These are phyloP conservation scores for Colletotrichum sp. DNA, from an alignment of 2,329 filamentous ascomycete genomes.

Conservation along the genomic window DNA sequence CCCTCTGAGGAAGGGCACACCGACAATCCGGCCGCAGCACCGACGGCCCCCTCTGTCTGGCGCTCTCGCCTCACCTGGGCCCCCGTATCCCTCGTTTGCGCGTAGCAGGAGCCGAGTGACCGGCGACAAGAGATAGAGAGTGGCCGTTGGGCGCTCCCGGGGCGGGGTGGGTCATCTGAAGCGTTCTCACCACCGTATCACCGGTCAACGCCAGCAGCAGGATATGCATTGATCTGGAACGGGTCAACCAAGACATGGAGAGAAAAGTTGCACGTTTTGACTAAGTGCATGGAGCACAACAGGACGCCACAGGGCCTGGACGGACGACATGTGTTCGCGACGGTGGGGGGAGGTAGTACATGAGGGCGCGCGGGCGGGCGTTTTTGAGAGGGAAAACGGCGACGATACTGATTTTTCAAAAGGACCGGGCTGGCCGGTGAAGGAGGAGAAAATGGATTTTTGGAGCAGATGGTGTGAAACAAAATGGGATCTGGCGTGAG, in stretches of 20 bases:
- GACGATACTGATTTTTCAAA: neutral
- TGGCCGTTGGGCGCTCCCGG: neutral
- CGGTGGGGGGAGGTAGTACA: neutral
- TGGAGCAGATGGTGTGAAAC: neutral
- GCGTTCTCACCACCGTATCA: neutral
- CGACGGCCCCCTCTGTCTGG: neutral
- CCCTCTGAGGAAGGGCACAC: neutral
- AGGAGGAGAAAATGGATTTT: neutral
- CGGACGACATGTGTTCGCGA: neutral
- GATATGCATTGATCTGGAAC: neutral
- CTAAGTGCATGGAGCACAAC: neutral
- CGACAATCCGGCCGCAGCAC: conserved; percentile 12
- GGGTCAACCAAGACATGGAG: neutral
- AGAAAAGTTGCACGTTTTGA: neutral
- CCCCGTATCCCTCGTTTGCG: neutral
- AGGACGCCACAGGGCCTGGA: neutral
- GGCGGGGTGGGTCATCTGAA: neutral
- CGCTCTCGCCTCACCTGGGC: conserved; percentile 2
- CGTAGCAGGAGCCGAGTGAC: conserved; percentile 7
- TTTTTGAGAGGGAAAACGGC: neutral
- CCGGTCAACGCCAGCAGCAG: neutral
- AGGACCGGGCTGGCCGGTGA: neutral
- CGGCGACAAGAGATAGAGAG: neutral
- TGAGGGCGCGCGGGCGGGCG: neutral
- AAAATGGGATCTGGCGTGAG: neutral